Percentiles rank a stretch among this genome's conserved stretches.
phyloP scores from a whole-genome alignment of 2,329 filamentous ascomycete genomes.

The Fusarium newnesense region DNA sequence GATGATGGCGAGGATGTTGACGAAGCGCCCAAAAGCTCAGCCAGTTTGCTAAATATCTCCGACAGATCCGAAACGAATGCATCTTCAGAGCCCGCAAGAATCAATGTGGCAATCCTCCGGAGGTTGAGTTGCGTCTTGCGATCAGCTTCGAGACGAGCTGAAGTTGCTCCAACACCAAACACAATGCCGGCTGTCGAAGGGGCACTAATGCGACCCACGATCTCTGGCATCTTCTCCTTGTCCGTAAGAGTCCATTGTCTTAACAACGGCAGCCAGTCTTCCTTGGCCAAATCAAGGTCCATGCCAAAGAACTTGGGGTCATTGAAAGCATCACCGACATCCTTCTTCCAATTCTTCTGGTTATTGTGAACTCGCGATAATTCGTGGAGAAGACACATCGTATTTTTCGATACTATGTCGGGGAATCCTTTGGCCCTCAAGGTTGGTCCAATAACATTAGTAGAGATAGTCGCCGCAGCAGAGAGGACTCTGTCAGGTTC shows the following conservation, averaged over 20 bases:
- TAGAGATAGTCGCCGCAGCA: constrained; percentile 83
- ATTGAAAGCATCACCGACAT: constrained; percentile 91
- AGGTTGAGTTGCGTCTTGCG: constrained; percentile 91
- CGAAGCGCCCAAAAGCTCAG: constrained; percentile 86
- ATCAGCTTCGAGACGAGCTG: constrained; percentile 93
- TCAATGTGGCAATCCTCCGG: constrained; percentile 80
- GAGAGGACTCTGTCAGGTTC: constrained; percentile 85
- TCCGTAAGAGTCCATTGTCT: constrained; percentile 86
- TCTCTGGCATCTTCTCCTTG: constrained; percentile 86
- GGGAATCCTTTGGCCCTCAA: constrained; percentile 89
- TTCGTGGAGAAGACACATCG: constrained; percentile 79
- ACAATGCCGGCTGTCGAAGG: constrained; percentile 96
- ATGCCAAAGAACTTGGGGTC: constrained; percentile 87
- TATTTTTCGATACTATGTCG: constrained; percentile 78
- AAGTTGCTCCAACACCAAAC: constrained; percentile 96
- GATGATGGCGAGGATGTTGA: constrained; percentile 92
- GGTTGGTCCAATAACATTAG: constrained; percentile 82
- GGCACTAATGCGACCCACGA: constrained; percentile 80
- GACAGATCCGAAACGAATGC: constrained; percentile 82
- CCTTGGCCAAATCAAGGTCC: constrained; percentile 70
- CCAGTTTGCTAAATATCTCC: constrained; percentile 81
- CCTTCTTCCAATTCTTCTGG: constrained; percentile 92
- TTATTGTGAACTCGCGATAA: constrained; percentile 81
- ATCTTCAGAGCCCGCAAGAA: constrained; percentile 81
- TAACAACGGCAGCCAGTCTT: constrained; percentile 84